Evolutionary conservation across 2,329 filamentous ascomycete genomes (phyloP), one percentile per base, ranked within the genome.

Genomic region (Cercospora sp.): DNA sequence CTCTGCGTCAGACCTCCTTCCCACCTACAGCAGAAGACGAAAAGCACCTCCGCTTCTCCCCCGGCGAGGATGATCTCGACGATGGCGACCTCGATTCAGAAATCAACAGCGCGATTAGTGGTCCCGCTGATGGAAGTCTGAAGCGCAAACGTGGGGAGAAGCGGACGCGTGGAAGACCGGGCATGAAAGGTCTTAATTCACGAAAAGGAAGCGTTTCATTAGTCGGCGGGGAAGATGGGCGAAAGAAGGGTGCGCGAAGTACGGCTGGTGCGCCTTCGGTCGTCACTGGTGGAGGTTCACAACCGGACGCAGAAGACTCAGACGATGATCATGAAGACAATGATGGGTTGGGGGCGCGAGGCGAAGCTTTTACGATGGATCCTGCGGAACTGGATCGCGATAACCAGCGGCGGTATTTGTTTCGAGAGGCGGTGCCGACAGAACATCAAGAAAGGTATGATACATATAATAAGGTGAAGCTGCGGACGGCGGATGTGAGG

Each of bases 1-100:
- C 90, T 1, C 86, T 95, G 1, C 90, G 92, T 45, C 91, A 93
- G 75, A 94, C 92, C 4, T 93, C 91, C 0, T 95, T 93, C 76
- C 90, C 91, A 0, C 91, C 91, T 28, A 64, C 70, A 6, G 72
- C 70, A 16, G 69, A 74, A 65, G 55, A 59, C 31, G 69, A 72
- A 39, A 42, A 57, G 26, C 57, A 60, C 3, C 55, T 67, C 9
- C 63, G 63, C 65, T 77, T 73, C 68, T 78, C 76, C 5, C 76
- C 76, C 3, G 75, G 73, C 39, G 71, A 69, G 23, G 72, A 70
- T 13, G 72, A 70, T 20, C 69, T 77, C 58, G 76, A 77, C 67
- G 68, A 80, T 7, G 72, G 76, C 65, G 75, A 75, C 66, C 53
- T 64, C 10, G 76, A 77, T 70, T 60, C 78, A 76, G 69, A 82